These are phyloP conservation scores for Gynostemma pentaphyllum DNA, from an alignment of 306 rosid species.

Conservation along the genomic window DNA sequence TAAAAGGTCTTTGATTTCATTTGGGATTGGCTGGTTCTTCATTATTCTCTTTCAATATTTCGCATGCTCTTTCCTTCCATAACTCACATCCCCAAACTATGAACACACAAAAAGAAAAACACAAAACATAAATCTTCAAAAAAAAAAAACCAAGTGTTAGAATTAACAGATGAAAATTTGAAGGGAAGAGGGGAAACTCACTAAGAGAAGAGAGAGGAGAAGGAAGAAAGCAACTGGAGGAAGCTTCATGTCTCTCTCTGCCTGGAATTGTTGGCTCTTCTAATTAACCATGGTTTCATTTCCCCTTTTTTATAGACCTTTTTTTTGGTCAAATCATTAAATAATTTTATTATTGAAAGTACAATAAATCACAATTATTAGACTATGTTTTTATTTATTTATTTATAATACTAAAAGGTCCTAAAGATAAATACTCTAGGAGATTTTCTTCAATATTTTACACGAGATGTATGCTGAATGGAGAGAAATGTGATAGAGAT, in stretches of 20 bases:
- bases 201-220: slow-evolving; percentile 19
- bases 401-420: no score
- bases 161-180: not conserved
- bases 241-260: slow-evolving; percentile 7
- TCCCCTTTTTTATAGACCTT: slow-evolving; percentile 8
- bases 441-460: no score
- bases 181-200: no score
- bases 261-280: not conserved
- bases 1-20: not conserved
- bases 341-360: not conserved
- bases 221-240: slow-evolving; percentile 1
- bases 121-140: no score
- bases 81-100: not conserved
- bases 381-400: no score
- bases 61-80: slow-evolving; percentile 7
- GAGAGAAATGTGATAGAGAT: no score
- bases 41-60: slow-evolving; percentile 13
- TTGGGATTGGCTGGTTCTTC: slow-evolving; percentile 10
- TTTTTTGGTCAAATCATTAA: slow-evolving; percentile 2
- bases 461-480: no score
- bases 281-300: not conserved
- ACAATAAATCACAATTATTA: no score
- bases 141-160: not conserved
- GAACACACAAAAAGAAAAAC: not conserved
- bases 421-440: no score